A percentile compares a stretch with the other conserved stretches of the same genome.
These are phyloP conservation scores for Penicillium sp. DNA, from an alignment of 2,329 filamentous ascomycete genomes.

Conservation along the genomic window DNA sequence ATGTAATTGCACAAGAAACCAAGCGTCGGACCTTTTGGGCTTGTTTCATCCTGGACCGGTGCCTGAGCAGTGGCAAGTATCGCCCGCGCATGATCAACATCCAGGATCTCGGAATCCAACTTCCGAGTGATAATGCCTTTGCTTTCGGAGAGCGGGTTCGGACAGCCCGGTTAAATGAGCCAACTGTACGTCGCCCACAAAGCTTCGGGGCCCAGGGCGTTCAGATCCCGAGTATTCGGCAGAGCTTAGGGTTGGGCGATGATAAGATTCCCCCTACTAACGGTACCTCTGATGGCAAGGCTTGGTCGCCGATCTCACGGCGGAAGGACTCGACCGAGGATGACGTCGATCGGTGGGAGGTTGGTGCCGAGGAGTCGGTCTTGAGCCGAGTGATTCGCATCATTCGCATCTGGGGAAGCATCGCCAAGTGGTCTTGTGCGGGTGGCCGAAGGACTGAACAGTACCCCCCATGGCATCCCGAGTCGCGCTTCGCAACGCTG, in stretches of 20 bases:
- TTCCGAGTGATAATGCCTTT: constrained; percentile 59
- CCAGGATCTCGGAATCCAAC: constrained; percentile 54
- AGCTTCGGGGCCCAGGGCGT: constrained; percentile 44
- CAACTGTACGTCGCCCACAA: constrained; percentile 37
- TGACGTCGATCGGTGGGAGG: constrained; percentile 53
- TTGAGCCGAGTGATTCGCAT: constrained; percentile 57
- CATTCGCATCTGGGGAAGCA: constrained; percentile 57
- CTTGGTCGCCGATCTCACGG: constrained; percentile 42
- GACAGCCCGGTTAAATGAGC: constrained; percentile 51
- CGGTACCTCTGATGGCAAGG: constrained; percentile 34
- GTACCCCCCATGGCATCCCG: constrained; percentile 55
- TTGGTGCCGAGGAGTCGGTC: constrained; percentile 55
- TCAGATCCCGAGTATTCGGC: constrained; percentile 45
- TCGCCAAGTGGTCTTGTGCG: constrained; percentile 57
- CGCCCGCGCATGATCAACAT: constrained; percentile 55
- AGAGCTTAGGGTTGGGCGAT: constrained; percentile 40
- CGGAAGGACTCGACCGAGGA: constrained; percentile 43
- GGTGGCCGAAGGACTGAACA: constrained; percentile 54
- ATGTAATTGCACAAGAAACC: constrained; percentile 56
- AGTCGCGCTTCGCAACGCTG: constrained; percentile 51
- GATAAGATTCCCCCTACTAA: constrained; percentile 37
- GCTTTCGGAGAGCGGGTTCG: constrained; percentile 56
- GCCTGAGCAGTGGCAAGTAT: constrained; percentile 56
- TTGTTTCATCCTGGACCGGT: constrained; percentile 59
- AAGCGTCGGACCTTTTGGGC: constrained; percentile 60